phyloP scores from a whole-genome alignment of 2,329 filamentous ascomycete species.

The Atkinsonella texensis region DNA sequence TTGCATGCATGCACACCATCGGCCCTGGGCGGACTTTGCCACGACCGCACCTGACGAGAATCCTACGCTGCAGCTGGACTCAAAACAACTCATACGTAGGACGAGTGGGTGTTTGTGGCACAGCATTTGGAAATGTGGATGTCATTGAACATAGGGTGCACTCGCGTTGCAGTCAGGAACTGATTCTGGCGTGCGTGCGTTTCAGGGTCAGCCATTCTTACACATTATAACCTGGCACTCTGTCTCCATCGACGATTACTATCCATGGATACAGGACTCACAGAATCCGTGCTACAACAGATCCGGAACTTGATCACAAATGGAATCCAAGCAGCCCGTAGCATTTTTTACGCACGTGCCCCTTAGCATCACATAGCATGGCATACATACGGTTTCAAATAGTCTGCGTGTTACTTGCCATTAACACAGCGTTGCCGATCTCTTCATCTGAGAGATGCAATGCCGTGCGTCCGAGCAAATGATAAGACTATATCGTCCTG shows the following conservation, averaged over 20 bases:
- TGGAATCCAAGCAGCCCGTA: constrained; percentile 35
- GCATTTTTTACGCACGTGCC: constrained; percentile 28
- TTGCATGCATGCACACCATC: constrained; percentile 43
- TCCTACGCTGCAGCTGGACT: constrained; percentile 13
- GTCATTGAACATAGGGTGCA: constrained; percentile 45
- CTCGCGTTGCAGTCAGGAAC: constrained; percentile 36
- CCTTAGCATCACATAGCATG: constrained; percentile 43
- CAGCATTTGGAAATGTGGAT: constrained; percentile 48
- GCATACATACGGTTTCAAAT: constrained; percentile 49
- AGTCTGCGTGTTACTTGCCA: constrained; percentile 41
- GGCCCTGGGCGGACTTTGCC: constrained; percentile 35
- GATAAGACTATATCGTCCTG: constrained; percentile 30
- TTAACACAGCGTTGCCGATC: constrained; percentile 38
- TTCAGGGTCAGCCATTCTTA: constrained; percentile 30
- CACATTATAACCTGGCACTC: constrained; percentile 42
- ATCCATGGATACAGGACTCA: constrained; percentile 34
- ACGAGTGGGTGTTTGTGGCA: constrained; percentile 35
- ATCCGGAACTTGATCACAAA: constrained; percentile 33
- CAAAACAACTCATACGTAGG: constrained; percentile 27
- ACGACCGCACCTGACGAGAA: constrained; percentile 20
- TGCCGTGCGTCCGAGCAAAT: constrained; percentile 33
- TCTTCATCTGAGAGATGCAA: constrained; percentile 35
- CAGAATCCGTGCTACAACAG: constrained; percentile 28
- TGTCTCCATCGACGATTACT: constrained; percentile 43
- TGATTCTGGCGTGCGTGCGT: constrained; percentile 29